Evolutionary conservation across 345 rosid species (phyloP), one percentile per base, ranked within the genome.

Genomic region (Boechera stricta): DNA sequence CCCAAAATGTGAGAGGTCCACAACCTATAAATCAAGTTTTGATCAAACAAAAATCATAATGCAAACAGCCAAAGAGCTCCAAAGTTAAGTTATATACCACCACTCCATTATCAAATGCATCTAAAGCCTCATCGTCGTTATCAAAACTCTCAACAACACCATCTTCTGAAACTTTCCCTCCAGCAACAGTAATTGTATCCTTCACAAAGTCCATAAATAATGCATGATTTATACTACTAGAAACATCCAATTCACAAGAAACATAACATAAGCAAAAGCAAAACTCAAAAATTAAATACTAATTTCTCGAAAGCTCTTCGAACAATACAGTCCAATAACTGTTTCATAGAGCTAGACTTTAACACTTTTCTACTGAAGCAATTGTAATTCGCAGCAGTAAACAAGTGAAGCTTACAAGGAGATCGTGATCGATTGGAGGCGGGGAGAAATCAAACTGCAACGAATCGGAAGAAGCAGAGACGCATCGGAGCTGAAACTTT

Each of bases 391-490:
- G 10, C 21, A 57, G 32, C 1, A 39, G 48, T 0, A 65, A 73
- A 31, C 11, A 13, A 42, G 44, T 9, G 44, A 39, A 10, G 44
- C 44, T 82, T 77, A 93, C 98, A 39, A 75, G 82, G 64, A 89
- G 79, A 75, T 93, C 98, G 74, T 86, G 97, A 69, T 93, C 98
- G 58, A 93, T 88, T 0, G 93, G 98, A 0, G 98, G 97, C 77
- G 98, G 98, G 0, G 98, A 84, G 73, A 88, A 79, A 70, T 93
- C 92, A 36, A 89, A 89, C 41, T 86, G 87, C 54, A 85, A 77
- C 11, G 86, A 85, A 44, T 87, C 82, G 16, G 83, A 75, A 10
- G 87, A 75, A 10, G 87, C 57, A 52, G 79, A 54, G 75, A 68
- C 51, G 53, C 83, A 67, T 33, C 73, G 73, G 69, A 75, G 80